Conservation (phyloP, 2,329 filamentous ascomycete genomes). For the Colletotrichum melonis region DNA sequence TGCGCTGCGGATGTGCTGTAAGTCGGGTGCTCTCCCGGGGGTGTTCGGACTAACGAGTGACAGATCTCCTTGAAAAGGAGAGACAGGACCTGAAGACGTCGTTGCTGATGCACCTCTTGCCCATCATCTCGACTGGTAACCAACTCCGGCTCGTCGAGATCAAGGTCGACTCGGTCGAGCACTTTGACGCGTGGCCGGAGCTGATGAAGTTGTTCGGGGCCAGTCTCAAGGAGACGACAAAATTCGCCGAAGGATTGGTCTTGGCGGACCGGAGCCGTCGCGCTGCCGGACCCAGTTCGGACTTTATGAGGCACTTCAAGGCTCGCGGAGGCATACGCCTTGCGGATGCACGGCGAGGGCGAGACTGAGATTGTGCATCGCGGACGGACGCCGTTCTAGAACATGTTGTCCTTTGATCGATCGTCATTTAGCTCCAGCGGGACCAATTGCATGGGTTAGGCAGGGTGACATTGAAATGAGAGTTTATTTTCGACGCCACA, state of each 20-base stretch:
- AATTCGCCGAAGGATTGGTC: slow-evolving; percentile 30
- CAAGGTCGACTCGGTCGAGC: slow-evolving; percentile 35
- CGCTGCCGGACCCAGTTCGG: slow-evolving; percentile 28
- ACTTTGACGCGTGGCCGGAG: slow-evolving; percentile 34
- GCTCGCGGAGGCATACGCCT: slow-evolving; percentile 31
- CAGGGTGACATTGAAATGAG: slow-evolving; percentile 19
- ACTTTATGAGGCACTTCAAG: slow-evolving; percentile 32
- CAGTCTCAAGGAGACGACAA: slow-evolving; percentile 29
- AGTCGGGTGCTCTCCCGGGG: neutral
- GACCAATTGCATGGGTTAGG: slow-evolving; percentile 18
- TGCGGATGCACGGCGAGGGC: slow-evolving; percentile 22
- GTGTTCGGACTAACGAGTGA: slow-evolving; percentile 4
- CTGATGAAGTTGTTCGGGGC: slow-evolving; percentile 35
- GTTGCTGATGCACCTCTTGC: slow-evolving; percentile 29
- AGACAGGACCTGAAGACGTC: slow-evolving; percentile 34
- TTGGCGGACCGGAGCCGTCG: slow-evolving; percentile 27
- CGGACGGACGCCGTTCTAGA: slow-evolving; percentile 17
- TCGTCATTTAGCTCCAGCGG: slow-evolving; percentile 24
- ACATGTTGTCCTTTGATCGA: slow-evolving; percentile 8
- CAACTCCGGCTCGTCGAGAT: slow-evolving; percentile 35
- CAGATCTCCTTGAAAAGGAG: slow-evolving; percentile 34
- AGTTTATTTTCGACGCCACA: neutral
- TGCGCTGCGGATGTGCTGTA: slow-evolving; percentile 33
- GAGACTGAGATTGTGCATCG: slow-evolving; percentile 6
- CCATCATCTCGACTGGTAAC: slow-evolving; percentile 33